Percentiles rank a stretch among this genome's conserved stretches.
phyloP scores from a whole-genome alignment of 805 yeast species.

The Lipomyces mesembrius region DNA sequence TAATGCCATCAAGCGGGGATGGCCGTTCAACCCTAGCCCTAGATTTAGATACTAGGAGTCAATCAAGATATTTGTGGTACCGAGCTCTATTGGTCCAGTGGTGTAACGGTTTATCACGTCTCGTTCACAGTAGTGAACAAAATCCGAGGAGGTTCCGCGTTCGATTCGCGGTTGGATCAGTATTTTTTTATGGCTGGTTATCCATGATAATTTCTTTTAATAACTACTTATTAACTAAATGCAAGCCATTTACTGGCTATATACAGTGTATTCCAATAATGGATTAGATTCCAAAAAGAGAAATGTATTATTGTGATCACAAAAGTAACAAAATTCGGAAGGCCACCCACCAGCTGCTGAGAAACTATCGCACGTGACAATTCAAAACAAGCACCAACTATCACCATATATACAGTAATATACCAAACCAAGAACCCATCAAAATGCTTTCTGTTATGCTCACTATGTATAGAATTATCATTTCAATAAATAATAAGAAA shows the following conservation, averaged over 20 bases:
- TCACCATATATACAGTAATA: background rate
- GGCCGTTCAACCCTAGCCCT: background rate
- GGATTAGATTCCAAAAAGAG: background rate
- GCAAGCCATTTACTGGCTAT: too few species aligned
- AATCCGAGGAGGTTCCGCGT: conserved; percentile 40
- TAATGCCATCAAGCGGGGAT: too few species aligned
- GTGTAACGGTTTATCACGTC: conserved; percentile 39
- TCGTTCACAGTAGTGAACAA: conserved; percentile 36
- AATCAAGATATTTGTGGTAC: background rate
- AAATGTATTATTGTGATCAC: background rate
- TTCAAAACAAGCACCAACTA: background rate
- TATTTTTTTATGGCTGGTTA: conserved; percentile 10
- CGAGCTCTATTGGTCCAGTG: conserved; percentile 28
- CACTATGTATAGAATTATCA: background rate
- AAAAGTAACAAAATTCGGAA: background rate
- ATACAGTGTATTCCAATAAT: too few species aligned
- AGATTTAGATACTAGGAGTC: background rate
- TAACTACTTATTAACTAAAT: too few species aligned
- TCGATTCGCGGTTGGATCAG: conserved; percentile 39
- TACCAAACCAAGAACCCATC: background rate
- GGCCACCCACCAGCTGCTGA: background rate
- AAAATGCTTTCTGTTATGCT: background rate
- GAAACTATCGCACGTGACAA: background rate
- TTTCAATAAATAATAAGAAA: too few species aligned
- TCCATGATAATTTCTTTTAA: too few species aligned